A percentile compares a stretch with the other conserved stretches of the same genome.
Conservation (phyloP, 1,284 basidiomycete genomes). For the Cerioporus squamosus region DNA sequence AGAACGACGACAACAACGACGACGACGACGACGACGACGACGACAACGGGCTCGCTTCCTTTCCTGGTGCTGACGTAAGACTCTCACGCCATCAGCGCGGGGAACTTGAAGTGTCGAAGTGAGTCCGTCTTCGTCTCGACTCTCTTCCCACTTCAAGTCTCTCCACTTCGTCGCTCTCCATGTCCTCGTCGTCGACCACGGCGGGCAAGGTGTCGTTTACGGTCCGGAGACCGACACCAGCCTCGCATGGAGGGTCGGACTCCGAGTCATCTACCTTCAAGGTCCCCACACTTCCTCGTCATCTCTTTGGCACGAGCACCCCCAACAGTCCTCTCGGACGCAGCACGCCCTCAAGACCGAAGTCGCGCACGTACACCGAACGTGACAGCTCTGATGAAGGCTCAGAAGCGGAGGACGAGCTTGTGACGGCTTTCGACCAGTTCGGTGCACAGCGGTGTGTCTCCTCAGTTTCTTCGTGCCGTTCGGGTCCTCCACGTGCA, state of each 20-base stretch:
- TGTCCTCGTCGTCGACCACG: slow-evolving; percentile 34
- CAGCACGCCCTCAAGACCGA: slow-evolving; percentile 43
- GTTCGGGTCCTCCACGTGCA: slow-evolving; percentile 55
- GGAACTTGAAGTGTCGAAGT: not conserved
- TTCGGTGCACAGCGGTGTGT: slow-evolving; percentile 81
- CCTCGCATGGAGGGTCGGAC: slow-evolving; percentile 63
- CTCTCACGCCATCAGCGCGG: too few relatives aligned
- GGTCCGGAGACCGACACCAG: slow-evolving; percentile 68
- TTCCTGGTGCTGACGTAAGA: too few relatives aligned
- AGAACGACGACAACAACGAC: not conserved
- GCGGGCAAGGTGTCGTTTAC: slow-evolving; percentile 69
- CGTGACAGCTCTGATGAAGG: slow-evolving; percentile 66
- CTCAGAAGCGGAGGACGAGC: slow-evolving; percentile 61
- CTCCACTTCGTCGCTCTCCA: not conserved
- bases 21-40: too few relatives aligned
- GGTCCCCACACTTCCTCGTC: slow-evolving; percentile 60
- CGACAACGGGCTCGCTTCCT: too few relatives aligned
- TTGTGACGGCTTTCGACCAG: slow-evolving; percentile 73
- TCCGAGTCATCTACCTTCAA: slow-evolving; percentile 59
- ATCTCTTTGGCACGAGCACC: slow-evolving; percentile 46
- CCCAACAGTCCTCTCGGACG: slow-evolving; percentile 63
- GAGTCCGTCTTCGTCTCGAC: not conserved
- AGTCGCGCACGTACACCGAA: slow-evolving; percentile 36
- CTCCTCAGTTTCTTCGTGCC: slow-evolving; percentile 22
- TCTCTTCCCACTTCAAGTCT: not conserved